Base-by-base conservation (phyloP, 176 grass and related monocot genomes). In the Paspalum vaginatum region DNA sequence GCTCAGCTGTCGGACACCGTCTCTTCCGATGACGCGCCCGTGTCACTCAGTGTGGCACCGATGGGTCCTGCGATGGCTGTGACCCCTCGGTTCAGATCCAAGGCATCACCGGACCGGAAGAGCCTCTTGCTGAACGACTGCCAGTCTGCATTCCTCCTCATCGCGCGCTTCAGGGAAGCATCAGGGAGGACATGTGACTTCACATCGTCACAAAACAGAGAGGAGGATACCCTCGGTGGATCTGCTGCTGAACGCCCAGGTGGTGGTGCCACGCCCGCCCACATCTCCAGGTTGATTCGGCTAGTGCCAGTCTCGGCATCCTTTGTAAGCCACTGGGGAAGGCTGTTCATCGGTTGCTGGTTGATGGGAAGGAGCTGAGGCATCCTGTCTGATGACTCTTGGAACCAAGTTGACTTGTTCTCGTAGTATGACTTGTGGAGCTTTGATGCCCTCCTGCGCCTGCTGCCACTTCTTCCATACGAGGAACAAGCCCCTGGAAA, bases 271-370 rank as follows among this genome's bases (percentile, higher is more conserved):
- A 57, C 58, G 87, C 65, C 77, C 1, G 78, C 50, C 78, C 87
- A 89, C 83, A 81, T 74, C 37, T 79, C 80, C 2, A 65, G 74
- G 56, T 70, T 70, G 13, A 75, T 41, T 70, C 49, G 76, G 58
- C 79, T 73, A 50, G 25, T 52, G 43, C 74, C 55, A 0, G 80
- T 86, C 25, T 75, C 51, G 0, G 59, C 57, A 49, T 74, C 88
- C 68, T 89, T 90, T 8, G 61, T 91, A 22, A 94, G 92, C 92
- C 92, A 94, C 84, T 91, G 86, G 8, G 92, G 92, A 72, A 94
- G 92, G 74, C 56, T 75, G 65, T 42, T 86, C 58, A 71, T 75
- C 40, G 53, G 26, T 38, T 77, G 78, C 42, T 77, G 78, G 87
- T 83, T 84, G 9, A 65, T 25, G n/a, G 65, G 54, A 76, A 80